Conservation (phyloP, 345 rosid species). For the Eucalyptus globulus region DNA sequence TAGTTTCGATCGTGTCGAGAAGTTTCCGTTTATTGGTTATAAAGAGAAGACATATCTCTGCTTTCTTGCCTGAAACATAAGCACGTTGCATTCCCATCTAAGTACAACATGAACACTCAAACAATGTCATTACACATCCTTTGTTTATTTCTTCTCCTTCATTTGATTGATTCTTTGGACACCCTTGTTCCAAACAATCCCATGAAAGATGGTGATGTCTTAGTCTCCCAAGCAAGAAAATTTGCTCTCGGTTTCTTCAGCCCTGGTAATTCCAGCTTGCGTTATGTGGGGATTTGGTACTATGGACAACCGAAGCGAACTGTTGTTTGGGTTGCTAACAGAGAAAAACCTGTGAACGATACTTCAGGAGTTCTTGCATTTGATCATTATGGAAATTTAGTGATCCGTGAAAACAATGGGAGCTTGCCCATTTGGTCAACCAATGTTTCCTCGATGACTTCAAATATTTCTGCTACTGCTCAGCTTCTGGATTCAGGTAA, state of each 20-base stretch:
- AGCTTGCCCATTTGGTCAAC: no score
- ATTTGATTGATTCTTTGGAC: not conserved
- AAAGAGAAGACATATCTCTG: not conserved
- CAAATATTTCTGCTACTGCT: no score
- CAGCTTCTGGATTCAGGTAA: no score
- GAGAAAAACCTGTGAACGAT: no score
- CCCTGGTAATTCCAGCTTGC: no score
- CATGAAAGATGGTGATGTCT: slow-evolving; percentile 28
- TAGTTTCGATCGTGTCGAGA: not conserved
- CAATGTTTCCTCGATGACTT: no score
- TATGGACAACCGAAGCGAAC: no score
- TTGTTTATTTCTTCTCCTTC: not conserved
- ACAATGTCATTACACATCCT: not conserved
- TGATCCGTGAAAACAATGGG: no score
- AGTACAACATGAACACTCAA: not conserved
- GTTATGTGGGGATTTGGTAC: no score
- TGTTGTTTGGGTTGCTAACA: no score
- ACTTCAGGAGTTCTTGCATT: no score
- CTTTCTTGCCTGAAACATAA: not conserved
- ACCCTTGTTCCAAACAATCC: not conserved
- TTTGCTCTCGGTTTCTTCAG: slow-evolving; percentile 36
- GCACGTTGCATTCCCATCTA: not conserved
- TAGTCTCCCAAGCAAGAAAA: slow-evolving; percentile 14
- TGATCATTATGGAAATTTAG: no score
- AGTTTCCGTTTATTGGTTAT: not conserved